These are phyloP conservation scores for Reutealis trisperma DNA, from an alignment of 345 rosid genomes.

Conservation along the genomic window DNA sequence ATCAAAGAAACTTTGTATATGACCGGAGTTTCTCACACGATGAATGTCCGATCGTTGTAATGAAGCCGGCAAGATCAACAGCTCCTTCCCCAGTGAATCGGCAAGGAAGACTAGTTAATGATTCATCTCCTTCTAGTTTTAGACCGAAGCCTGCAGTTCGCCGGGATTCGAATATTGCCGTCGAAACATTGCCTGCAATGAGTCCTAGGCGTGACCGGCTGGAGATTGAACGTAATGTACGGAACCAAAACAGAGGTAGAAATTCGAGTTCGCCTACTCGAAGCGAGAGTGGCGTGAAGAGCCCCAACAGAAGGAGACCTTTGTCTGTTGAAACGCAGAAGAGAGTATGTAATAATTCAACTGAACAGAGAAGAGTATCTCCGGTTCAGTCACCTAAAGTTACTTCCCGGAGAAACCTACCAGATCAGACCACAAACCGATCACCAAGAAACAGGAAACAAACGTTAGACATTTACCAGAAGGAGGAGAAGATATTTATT, in stretches of 20 bases:
- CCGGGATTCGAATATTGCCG: constrained; percentile 28
- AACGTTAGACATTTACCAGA: constrained; percentile 33
- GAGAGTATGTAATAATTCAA: constrained; percentile 32
- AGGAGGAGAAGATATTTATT: constrained; percentile 29
- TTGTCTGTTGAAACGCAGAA: constrained; percentile 44
- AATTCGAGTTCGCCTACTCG: constrained; percentile 38
- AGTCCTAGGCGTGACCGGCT: constrained; percentile 49
- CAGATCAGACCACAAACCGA: constrained; percentile 36
- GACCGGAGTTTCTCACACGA: constrained; percentile 35
- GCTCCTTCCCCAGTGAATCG: constrained; percentile 16
- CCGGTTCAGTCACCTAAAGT: constrained; percentile 52
- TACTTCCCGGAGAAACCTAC: constrained; percentile 31
- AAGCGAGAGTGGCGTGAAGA: constrained; percentile 47
- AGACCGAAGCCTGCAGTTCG: constrained; percentile 40
- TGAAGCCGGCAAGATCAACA: constrained; percentile 44
- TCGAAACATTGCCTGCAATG: constrained; percentile 37
- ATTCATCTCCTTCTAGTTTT: constrained; percentile 39
- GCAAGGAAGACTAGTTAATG: constrained; percentile 30
- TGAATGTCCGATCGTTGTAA: constrained; percentile 54
- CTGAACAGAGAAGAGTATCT: constrained; percentile 52
- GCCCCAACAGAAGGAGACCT: constrained; percentile 52
- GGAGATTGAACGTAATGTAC: constrained; percentile 34
- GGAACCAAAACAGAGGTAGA: constrained; percentile 45
- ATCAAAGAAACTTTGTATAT: constrained; percentile 46
- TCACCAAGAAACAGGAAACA: constrained; percentile 42